Percentiles rank a stretch among this genome's conserved stretches.
These are phyloP conservation scores for Schrenkiella parvula DNA, from an alignment of 345 rosid genomes.

Conservation along the genomic window DNA sequence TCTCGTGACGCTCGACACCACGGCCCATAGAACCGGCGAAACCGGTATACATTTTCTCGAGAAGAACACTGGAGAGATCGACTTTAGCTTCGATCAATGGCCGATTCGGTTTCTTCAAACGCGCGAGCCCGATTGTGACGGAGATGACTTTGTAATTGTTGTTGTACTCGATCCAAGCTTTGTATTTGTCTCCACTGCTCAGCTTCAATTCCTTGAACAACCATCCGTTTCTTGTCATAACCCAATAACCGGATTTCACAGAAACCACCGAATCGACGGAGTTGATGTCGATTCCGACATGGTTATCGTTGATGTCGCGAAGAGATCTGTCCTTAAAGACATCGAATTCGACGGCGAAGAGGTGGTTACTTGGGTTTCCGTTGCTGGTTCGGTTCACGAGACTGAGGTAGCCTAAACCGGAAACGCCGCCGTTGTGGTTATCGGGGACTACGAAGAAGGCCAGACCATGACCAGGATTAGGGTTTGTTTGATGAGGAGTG, in stretches of 20 bases:
- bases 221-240: constrained; percentile 24
- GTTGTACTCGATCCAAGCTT: constrained; percentile 38
- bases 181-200: constrained; percentile 31
- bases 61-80: constrained; percentile 31
- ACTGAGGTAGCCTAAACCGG: constrained; percentile 35
- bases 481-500: constrained; percentile 24
- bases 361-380: constrained; percentile 27
- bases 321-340: constrained; percentile 27
- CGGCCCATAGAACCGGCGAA: constrained; percentile 35
- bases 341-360: constrained; percentile 34
- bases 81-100: constrained; percentile 27
- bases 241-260: constrained; percentile 34
- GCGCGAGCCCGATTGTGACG: constrained; percentile 22
- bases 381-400: constrained; percentile 32
- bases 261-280: constrained; percentile 32
- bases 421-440: constrained; percentile 13
- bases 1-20: constrained; percentile 34
- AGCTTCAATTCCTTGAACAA: constrained; percentile 32
- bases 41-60: constrained; percentile 30
- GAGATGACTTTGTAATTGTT: constrained; percentile 10
- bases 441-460: constrained; percentile 25
- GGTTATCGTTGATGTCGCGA: constrained; percentile 34
- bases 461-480: constrained; percentile 24
- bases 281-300: constrained; percentile 42
- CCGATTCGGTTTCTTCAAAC: constrained; percentile 31